Conservation (phyloP, 2,329 filamentous ascomycete species). For the Beauveria sp. region DNA sequence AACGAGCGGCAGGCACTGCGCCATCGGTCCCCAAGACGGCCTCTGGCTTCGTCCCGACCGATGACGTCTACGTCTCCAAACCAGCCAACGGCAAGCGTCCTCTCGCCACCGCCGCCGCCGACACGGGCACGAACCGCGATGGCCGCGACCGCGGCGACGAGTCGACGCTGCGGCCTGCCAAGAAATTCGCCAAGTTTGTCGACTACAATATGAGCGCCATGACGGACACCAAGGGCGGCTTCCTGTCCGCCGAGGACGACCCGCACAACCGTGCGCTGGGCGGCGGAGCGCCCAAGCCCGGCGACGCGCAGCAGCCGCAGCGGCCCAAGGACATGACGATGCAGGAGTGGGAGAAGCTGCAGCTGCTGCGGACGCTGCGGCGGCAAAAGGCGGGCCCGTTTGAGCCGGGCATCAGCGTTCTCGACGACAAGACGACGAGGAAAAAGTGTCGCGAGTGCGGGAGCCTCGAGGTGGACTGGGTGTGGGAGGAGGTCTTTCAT, state of each 20-base stretch:
- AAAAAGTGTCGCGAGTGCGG: slow-evolving; percentile 79
- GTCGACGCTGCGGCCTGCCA: slow-evolving; percentile 60
- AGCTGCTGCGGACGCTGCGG: slow-evolving; percentile 64
- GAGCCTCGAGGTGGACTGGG: slow-evolving; percentile 83
- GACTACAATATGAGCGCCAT: slow-evolving; percentile 98
- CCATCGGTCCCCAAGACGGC: slow-evolving; percentile 41
- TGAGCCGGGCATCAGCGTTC: slow-evolving; percentile 77
- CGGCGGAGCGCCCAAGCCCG: slow-evolving; percentile 27
- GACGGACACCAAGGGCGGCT: slow-evolving; percentile 96
- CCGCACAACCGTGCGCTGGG: slow-evolving; percentile 72
- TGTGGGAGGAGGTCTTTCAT: slow-evolving; percentile 81
- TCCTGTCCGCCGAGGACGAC: slow-evolving; percentile 84
- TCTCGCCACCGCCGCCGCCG: slow-evolving; percentile 37
- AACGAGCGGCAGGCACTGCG: slow-evolving; percentile 35
- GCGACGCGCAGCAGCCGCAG: slow-evolving; percentile 47
- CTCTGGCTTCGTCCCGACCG: slow-evolving; percentile 65
- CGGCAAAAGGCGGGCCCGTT: slow-evolving; percentile 73
- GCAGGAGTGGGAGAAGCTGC: slow-evolving; percentile 82
- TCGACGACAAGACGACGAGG: slow-evolving; percentile 54
- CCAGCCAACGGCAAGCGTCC: slow-evolving; percentile 56
- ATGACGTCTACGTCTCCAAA: slow-evolving; percentile 49
- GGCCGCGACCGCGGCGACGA: slow-evolving; percentile 45
- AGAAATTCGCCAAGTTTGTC: slow-evolving; percentile 88
- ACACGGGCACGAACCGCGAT: slow-evolving; percentile 60
- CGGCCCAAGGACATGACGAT: slow-evolving; percentile 84